Evolutionary conservation across 2,329 filamentous ascomycete genomes (phyloP).

Genomic region (Ophiostoma tasmaniense): DNA sequence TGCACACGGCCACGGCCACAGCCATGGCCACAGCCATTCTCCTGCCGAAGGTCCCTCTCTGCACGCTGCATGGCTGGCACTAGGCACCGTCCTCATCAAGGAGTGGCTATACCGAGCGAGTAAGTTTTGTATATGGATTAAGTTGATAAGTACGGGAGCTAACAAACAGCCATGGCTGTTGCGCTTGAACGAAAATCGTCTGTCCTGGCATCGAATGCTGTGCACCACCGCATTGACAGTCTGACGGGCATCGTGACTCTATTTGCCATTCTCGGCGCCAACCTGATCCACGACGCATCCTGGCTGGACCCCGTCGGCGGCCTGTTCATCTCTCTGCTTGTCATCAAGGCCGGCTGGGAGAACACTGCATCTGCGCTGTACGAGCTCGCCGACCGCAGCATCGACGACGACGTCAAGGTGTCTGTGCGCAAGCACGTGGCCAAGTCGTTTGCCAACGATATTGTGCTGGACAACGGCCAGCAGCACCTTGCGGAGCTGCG

Average conservation of each 20-base stretch:
- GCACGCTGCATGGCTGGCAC: constrained; percentile 90
- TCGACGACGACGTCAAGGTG: constrained; percentile 74
- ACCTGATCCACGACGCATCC: constrained; percentile 72
- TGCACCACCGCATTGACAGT: constrained; percentile 94
- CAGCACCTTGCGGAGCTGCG: constrained; percentile 59
- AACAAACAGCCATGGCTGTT: constrained; percentile 74
- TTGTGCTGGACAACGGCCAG: constrained; percentile 39
- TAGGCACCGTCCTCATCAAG: constrained; percentile 82
- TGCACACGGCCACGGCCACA: constrained; percentile 51
- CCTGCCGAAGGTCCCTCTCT: constrained; percentile 60
- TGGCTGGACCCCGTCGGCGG: constrained; percentile 95
- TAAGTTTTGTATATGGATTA: too few species aligned
- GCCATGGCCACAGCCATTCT: constrained; percentile 53
- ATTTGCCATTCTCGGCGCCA: constrained; percentile 79
- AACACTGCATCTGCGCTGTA: constrained; percentile 77
- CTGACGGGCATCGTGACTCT: constrained; percentile 91
- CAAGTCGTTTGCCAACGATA: constrained; percentile 40
- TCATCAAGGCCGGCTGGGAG: constrained; percentile 78
- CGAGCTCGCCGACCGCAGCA: constrained; percentile 82
- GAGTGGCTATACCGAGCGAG: constrained; percentile 97
- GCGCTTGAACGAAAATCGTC: constrained; percentile 90
- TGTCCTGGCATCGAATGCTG: constrained; percentile 87
- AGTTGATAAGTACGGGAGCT: too few species aligned
- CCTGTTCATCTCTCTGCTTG: constrained; percentile 84
- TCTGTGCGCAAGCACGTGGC: constrained; percentile 59